These are phyloP conservation scores for Chytriomyces sp. DNA, from an alignment of 192 early-diverging fungal genomes.

Conservation along the genomic window DNA sequence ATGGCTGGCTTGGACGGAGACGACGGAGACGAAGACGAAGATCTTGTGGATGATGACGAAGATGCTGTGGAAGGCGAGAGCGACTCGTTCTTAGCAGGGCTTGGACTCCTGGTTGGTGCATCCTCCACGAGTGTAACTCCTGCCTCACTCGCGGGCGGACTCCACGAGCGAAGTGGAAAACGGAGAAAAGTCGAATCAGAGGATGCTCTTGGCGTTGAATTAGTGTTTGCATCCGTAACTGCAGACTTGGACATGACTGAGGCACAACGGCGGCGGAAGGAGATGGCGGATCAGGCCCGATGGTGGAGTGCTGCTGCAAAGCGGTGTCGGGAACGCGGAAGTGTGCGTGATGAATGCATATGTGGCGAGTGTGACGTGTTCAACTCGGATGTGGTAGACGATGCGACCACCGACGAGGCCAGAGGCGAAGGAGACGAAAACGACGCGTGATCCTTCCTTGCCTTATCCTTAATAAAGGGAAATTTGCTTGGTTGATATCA, in stretches of 20 bases:
- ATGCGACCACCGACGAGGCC: no score
- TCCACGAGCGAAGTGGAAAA: background rate
- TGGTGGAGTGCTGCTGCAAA: conserved; percentile 28
- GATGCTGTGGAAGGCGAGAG: background rate
- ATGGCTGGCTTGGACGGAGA: background rate
- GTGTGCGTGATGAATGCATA: conserved; percentile 17
- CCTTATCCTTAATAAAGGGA: no score
- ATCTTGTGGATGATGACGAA: conserved; percentile 1
- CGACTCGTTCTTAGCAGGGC: background rate
- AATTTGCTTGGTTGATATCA: no score
- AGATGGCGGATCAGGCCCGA: background rate
- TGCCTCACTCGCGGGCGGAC: background rate
- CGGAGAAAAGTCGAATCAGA: background rate
- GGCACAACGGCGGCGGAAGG: background rate
- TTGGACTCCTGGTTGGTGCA: background rate
- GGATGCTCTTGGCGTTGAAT: background rate
- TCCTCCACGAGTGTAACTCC: background rate
- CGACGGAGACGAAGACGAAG: background rate
- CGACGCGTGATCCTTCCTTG: no score
- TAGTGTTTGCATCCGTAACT: background rate
- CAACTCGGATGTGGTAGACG: no score
- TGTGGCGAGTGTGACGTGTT: conserved; percentile 32
- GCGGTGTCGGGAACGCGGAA: conserved; percentile 13
- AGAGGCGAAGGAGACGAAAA: no score
- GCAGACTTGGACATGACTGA: no score